Evolutionary conservation across 345 rosid species (phyloP), one percentile per base, ranked within the genome.

Genomic region (Camelina neglecta): DNA sequence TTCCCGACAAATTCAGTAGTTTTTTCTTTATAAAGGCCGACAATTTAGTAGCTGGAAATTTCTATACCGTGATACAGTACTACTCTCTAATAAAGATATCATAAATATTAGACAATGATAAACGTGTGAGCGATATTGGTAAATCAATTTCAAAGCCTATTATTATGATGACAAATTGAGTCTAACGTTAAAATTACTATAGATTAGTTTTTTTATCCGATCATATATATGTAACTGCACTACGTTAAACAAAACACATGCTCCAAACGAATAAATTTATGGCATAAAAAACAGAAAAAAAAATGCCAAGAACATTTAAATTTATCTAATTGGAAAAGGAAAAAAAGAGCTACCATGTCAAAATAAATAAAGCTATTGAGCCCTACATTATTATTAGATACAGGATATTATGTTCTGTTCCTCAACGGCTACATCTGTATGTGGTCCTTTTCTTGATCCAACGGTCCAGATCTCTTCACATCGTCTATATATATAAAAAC

Each of bases 341-440:
- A 45, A 72, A 23, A 9, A 50, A 50, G 11, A 67, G 35, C 54
- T 16, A 75, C 49, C 9, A 0, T 60, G 8, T 10, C 24, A 16
- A 9, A n/a, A 24, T 1, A 60, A 33, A 42, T 0, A 54, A 56
- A 71, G 56, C 5, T 24, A 50, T 53, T 21, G 59, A 58, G 41
- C 20, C 71, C 83, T 72, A 68, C 65, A 63, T 53, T 80, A 33
- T 54, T 18, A 16, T 54, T 26, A 26, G 29, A 68, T 39, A 62
- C 67, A 16, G 0, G 48, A 54, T 69, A 26, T 67, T 36, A 10
- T 45, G 29, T 21, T 69, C 41, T 59, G 73, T 81, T 77, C 83
- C 68, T 62, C 81, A 85, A 85, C 92, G 89, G 92, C 83, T 84
- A 74, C 64, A 56, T n/a, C 16, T 72, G 75, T 79, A 69, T 79